phyloP scores from a whole-genome alignment of 2,329 filamentous ascomycete genomes.

The Fusarium torulosum region DNA sequence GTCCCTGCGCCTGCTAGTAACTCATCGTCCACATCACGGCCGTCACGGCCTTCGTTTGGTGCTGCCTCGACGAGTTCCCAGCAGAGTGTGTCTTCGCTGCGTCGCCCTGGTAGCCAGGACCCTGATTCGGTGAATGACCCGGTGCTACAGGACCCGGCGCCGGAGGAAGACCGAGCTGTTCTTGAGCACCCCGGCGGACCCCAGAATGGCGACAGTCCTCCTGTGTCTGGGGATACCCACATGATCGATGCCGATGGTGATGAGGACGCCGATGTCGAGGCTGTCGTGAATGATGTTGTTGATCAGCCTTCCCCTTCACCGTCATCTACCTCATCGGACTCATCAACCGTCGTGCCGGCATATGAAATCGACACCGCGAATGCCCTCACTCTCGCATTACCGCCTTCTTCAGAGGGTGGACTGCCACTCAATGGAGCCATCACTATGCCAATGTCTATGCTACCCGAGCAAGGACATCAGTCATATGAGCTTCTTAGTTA shows the following conservation, averaged over 20 bases:
- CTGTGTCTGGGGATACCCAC: conserved; percentile 41
- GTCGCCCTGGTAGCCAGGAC: conserved; percentile 10
- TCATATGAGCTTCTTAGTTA: conserved; percentile 61
- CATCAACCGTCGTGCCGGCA: conserved; percentile 12
- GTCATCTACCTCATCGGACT: conserved; percentile 42
- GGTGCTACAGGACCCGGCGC: conserved; percentile 24
- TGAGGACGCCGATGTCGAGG: conserved; percentile 22
- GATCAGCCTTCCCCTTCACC: conserved; percentile 37
- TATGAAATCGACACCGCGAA: conserved; percentile 41
- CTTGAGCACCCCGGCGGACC: conserved; percentile 10
- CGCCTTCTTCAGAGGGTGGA: conserved; percentile 7
- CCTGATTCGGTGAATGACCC: conserved; percentile 33
- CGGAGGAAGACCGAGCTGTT: conserved; percentile 30
- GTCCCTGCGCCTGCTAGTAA: conserved; percentile 30
- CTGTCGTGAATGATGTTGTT: conserved; percentile 33
- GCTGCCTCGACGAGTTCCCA: conserved; percentile 28
- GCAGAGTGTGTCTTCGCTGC: conserved; percentile 18
- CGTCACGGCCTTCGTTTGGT: conserved; percentile 32
- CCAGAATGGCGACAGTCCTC: conserved; percentile 36
- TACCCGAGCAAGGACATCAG: conserved; percentile 51
- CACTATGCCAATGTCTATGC: conserved; percentile 48
- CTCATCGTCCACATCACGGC: conserved; percentile 17
- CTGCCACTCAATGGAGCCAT: conserved; percentile 38
- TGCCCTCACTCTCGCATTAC: conserved; percentile 37
- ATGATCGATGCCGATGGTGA: conserved; percentile 45